Base-by-base conservation (phyloP, 768 basidiomycete species). In the Suillus discolor region DNA sequence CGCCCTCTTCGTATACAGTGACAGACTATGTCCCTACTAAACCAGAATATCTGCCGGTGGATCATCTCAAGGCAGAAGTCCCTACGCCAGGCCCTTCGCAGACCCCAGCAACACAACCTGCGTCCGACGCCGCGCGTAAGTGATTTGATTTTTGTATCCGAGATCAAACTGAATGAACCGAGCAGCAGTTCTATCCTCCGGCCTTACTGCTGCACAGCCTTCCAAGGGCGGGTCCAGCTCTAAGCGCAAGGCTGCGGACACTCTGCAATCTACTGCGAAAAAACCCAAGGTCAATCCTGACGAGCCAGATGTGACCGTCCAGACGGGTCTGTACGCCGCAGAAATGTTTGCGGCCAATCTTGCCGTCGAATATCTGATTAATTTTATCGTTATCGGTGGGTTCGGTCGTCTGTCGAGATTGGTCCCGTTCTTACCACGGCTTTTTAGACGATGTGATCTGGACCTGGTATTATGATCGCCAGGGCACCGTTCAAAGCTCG, bases 401-500 rank as follows among this genome's bases (percentile, higher is more conserved):
- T 47, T n/a, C 5, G n/a, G 25, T 45, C 6, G 4, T 41, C n/a
- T 16, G 44, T 11, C 44, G 7, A 45, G 8, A 44, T n/a, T 45
- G 23, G 13, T 34, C 15, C 16, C 16, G 28, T 16, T 61, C 39
- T 47, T 64, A 38, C 6, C 15, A 18, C 2, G 4, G 7, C 13
- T 28, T 36, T 28, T 25, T 20, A 65, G 64, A 62, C 8, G 60
- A 53, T n/a, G 6, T 62, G 2, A 6, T 65, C 16, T 65, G 41
- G 42, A 41, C 53, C n/a, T 65, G 61, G 44, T 62, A 62, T 49
- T 62, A 49, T 49, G 49, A 49, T 49, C 49, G 49, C 1, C 49
- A 49, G 13, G 49, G 49, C 23, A 49, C 13, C 23, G 7, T 49
- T 49, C 49, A 49, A 49, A 3, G 49, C 49, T 25, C 49, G 1